Percentiles rank a stretch among this genome's conserved stretches.
Conservation (phyloP, 2,329 filamentous ascomycete genomes). For the Didymella exigua region DNA sequence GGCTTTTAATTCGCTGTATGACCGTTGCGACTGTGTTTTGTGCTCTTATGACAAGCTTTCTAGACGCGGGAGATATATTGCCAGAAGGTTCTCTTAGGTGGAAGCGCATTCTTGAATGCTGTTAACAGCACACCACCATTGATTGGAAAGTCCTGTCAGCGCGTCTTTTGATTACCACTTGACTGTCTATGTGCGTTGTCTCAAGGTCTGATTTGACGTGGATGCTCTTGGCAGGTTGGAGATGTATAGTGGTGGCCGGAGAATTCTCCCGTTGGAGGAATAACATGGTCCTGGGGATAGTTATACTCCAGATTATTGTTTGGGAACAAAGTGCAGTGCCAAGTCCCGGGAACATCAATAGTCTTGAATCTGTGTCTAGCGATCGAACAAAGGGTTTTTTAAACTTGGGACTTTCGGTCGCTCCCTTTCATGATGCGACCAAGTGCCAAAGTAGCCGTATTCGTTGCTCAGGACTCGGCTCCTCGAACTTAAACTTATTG, state of each 20-base stretch:
- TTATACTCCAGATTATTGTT: constrained; percentile 3
- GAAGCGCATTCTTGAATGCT: constrained; percentile 3
- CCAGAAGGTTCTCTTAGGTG: constrained; percentile 18
- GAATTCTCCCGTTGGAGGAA: constrained; percentile 27
- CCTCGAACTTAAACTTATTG: no score
- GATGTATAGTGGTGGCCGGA: constrained; percentile 13
- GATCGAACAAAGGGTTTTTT: no score
- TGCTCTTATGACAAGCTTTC: neutral
- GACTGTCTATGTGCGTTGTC: neutral
- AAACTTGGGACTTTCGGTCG: no score
- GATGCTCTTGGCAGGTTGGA: constrained; percentile 14
- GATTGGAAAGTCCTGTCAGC: constrained; percentile 6
- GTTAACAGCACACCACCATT: neutral
- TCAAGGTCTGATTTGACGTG: constrained; percentile 7
- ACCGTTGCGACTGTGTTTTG: neutral
- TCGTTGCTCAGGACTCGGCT: no score
- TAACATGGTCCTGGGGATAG: neutral
- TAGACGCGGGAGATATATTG: constrained; percentile 11
- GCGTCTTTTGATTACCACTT: neutral
- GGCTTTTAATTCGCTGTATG: constrained; percentile 14
- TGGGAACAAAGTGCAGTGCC: neutral
- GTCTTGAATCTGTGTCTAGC: neutral
- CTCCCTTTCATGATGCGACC: no score
- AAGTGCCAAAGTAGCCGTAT: no score
- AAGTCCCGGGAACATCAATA: constrained; percentile 10